A percentile compares a stretch with the other conserved stretches of the same genome.
These are phyloP conservation scores for Shiraia bambusicola DNA, from an alignment of 2,329 filamentous ascomycete species.

Conservation along the genomic window DNA sequence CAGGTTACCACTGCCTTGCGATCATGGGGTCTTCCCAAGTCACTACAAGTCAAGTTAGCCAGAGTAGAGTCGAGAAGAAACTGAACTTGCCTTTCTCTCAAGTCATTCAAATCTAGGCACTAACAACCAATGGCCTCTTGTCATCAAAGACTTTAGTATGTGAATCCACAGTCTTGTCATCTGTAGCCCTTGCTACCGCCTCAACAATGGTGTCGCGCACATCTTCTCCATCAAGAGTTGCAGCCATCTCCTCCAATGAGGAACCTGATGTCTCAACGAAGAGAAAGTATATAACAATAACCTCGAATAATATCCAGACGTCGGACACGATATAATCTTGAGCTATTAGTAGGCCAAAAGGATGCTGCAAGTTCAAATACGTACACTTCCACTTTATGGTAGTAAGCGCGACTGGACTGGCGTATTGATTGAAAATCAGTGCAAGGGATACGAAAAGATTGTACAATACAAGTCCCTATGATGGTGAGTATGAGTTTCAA, in stretches of 20 bases:
- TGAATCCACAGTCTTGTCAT: slow-evolving; percentile 3
- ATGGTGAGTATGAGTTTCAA: neutral
- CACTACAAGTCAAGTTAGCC: no score
- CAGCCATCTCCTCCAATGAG: slow-evolving; percentile 15
- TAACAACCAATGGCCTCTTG: neutral
- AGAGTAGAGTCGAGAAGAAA: no score
- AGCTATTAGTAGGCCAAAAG: slow-evolving; percentile 29
- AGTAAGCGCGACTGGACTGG: slow-evolving; percentile 6
- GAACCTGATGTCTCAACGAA: slow-evolving; percentile 14
- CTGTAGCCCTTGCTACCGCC: slow-evolving; percentile 6
- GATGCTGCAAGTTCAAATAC: neutral
- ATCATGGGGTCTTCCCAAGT: no score
- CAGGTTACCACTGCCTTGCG: no score
- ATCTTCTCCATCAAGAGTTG: slow-evolving; percentile 10
- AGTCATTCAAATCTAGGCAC: neutral
- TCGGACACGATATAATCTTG: slow-evolving; percentile 20
- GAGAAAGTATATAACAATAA: slow-evolving; percentile 9
- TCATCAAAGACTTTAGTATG: neutral
- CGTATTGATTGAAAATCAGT: slow-evolving; percentile 6
- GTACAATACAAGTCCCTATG: slow-evolving; percentile 12
- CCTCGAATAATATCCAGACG: slow-evolving; percentile 23
- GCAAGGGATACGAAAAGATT: slow-evolving; percentile 13
- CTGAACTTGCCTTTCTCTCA: no score
- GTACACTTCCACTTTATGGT: slow-evolving; percentile 9
- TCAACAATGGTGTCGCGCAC: slow-evolving; percentile 8